These are phyloP conservation scores for Xylona heveae DNA, from an alignment of 495 filamentous ascomycete species.

Conservation along the genomic window DNA sequence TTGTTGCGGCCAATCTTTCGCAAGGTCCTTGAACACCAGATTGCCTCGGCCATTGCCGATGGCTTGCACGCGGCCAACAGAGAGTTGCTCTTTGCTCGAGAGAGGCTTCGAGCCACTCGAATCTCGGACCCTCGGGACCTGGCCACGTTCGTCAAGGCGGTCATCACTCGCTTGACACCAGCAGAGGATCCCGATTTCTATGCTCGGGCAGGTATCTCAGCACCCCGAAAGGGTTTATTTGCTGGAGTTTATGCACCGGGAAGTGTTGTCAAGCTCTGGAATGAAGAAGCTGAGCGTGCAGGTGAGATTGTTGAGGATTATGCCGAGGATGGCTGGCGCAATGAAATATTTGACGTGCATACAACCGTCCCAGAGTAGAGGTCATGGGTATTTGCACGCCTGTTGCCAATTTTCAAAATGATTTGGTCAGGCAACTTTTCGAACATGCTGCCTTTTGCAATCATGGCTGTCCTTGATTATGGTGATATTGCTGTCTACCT, in stretches of 20 bases:
- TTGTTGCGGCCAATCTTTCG: slow-evolving; percentile 63
- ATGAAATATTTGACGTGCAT: slow-evolving; percentile 61
- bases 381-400: too few relatives aligned
- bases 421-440: too few relatives aligned
- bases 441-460: too few relatives aligned
- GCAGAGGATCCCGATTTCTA: slow-evolving; percentile 54
- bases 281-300: slow-evolving; percentile 51
- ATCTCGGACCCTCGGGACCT: slow-evolving; percentile 67
- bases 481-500: too few relatives aligned
- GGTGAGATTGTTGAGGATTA: slow-evolving; percentile 40
- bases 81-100: slow-evolving; percentile 68
- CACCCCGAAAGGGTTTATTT: slow-evolving; percentile 48
- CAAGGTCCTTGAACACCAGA: slow-evolving; percentile 53
- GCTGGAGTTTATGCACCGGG: slow-evolving; percentile 71
- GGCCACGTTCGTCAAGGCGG: slow-evolving; percentile 59
- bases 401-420: too few relatives aligned
- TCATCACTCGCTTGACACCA: slow-evolving; percentile 50
- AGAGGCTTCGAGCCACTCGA: slow-evolving; percentile 64
- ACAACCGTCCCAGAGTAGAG: too few relatives aligned
- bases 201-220: slow-evolving; percentile 39
- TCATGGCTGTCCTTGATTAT: too few relatives aligned
- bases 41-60: slow-evolving; percentile 49
- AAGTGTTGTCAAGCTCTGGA: slow-evolving; percentile 70
- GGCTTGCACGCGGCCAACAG: slow-evolving; percentile 53
- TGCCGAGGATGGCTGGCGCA: slow-evolving; percentile 54